A percentile compares a stretch with the other conserved stretches of the same genome.
phyloP scores from a whole-genome alignment of 1,284 basidiomycete species.

The Stygiomarasmius scandens region DNA sequence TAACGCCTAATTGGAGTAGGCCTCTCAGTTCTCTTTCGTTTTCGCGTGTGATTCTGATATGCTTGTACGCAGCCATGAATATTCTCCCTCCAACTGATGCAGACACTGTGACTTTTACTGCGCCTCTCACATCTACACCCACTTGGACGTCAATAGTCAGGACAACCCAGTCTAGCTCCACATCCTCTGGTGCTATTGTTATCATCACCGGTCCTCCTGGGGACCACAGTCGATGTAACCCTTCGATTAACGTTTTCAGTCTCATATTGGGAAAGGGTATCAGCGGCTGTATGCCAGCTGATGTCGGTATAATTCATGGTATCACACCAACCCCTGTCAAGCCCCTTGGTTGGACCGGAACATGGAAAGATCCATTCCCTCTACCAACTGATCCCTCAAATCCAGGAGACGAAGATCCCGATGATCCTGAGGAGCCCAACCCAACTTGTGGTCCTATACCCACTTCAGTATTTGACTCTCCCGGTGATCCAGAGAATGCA shows the following conservation, averaged over 20 bases:
- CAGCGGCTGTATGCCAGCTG: slow-evolving; percentile 9
- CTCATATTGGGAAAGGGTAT: slow-evolving; percentile 14
- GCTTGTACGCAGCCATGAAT: slow-evolving; percentile 1
- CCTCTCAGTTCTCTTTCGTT: not conserved
- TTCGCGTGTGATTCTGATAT: not conserved
- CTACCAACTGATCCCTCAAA: slow-evolving; percentile 7
- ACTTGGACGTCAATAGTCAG: slow-evolving; percentile 12
- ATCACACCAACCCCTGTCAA: slow-evolving; percentile 10
- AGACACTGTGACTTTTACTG: slow-evolving; percentile 13
- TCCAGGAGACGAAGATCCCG: slow-evolving; percentile 4
- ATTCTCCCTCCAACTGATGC: slow-evolving; percentile 11
- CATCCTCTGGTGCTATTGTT: slow-evolving; percentile 7
- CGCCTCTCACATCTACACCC: slow-evolving; percentile 12
- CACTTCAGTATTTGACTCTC: not conserved
- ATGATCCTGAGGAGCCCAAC: not conserved
- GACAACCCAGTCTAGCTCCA: slow-evolving; percentile 5
- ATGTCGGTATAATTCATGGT: slow-evolving; percentile 15
- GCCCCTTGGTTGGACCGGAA: slow-evolving; percentile 12
- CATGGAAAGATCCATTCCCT: slow-evolving; percentile 12
- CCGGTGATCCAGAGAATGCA: slow-evolving; percentile 11
- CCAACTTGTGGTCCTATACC: not conserved
- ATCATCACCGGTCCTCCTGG: slow-evolving; percentile 15
- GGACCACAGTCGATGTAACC: slow-evolving; percentile 7
- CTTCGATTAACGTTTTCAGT: slow-evolving; percentile 7
- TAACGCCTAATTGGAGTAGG: slow-evolving; percentile 17